These are phyloP conservation scores for Pterula multifida DNA, from an alignment of 1,284 basidiomycete species.

Conservation along the genomic window DNA sequence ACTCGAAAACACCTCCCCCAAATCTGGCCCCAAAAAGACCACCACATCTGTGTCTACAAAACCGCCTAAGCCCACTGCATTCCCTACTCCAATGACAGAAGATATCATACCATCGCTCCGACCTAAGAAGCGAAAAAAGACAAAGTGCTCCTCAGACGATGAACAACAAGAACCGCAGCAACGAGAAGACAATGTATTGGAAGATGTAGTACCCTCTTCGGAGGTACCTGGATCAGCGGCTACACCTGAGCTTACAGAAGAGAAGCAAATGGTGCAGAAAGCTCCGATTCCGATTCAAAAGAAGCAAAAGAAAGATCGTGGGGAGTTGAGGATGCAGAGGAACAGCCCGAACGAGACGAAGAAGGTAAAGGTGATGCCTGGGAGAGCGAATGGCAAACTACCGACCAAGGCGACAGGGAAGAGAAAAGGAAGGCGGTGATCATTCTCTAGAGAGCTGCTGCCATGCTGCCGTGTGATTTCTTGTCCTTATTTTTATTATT, in stretches of 20 bases:
- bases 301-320: constrained; percentile 3
- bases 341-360: constrained; percentile 44
- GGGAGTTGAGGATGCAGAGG: constrained; percentile 37
- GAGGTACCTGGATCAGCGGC: not conserved
- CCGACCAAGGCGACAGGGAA: not conserved
- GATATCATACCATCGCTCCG: not conserved
- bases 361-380: constrained; percentile 36
- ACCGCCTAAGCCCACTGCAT: not conserved
- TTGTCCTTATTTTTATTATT: no score
- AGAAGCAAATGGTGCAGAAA: not conserved
- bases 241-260: not conserved
- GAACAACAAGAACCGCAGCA: no score
- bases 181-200: no score
- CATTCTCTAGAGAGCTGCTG: no score
- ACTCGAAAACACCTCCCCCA: constrained; percentile 1
- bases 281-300: constrained; percentile 4
- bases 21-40: not conserved
- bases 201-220: not conserved
- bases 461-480: no score
- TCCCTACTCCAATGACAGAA: not conserved
- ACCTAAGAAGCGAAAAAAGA: constrained; percentile 11
- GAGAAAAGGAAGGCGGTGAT: not conserved
- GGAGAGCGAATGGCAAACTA: constrained; percentile 23
- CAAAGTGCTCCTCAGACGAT: no score
- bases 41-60: not conserved